Evolutionary conservation across 495 filamentous ascomycete species (phyloP), one percentile per base, ranked within the genome.

Genomic region (Aspergillus sclerotiicarbonarius): DNA sequence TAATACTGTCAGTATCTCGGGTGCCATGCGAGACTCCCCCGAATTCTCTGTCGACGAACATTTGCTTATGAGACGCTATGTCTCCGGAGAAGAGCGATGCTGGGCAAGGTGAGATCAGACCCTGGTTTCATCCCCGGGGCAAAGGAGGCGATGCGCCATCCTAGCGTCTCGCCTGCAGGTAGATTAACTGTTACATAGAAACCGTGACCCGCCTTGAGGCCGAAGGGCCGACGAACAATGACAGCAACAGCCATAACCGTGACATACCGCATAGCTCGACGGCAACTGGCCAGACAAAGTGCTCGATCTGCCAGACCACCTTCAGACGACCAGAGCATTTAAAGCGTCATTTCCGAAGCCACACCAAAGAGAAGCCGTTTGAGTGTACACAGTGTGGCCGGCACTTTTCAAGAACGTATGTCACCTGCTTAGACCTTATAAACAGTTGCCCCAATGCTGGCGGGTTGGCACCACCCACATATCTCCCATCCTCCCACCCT

Each of bases 241-340:
- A 59, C 15, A 37, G 50, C 48, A 60, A 59, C 57, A 51, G 56
- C 54, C 58, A 57, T 33, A 67, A 73, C 19, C 66, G 58, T 46
- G 62, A 57, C 25, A 58, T 62, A 30, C 58, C 67, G 31, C 29
- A 62, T 13, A 45, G 33, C 33, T 51, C 66, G 1, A 45, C 57
- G 7, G 51, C 49, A 51, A 21, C 55, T 12, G 65, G 67, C 12
- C 71, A 71, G 47, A 65, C 67, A 2, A 70, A 76, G 69, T 85
- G 82, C 56, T 71, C 73, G 5, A 70, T 78, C 31, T 85, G 82
- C 53, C 68, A 75, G 45, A 81, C 75, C 20, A 81, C 80, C 9
- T 90, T 90, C 64, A 82, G 85, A 41, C 72, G 87, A 62, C 78
- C 84, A 16, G 87, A 90, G 64, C 87, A 90, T 70, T 67, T 90